Percentiles rank a stretch among this genome's conserved stretches.
Evolutionary conservation across 2,329 filamentous ascomycete species (phyloP).

Genomic region (Botrytis cinerea): DNA sequence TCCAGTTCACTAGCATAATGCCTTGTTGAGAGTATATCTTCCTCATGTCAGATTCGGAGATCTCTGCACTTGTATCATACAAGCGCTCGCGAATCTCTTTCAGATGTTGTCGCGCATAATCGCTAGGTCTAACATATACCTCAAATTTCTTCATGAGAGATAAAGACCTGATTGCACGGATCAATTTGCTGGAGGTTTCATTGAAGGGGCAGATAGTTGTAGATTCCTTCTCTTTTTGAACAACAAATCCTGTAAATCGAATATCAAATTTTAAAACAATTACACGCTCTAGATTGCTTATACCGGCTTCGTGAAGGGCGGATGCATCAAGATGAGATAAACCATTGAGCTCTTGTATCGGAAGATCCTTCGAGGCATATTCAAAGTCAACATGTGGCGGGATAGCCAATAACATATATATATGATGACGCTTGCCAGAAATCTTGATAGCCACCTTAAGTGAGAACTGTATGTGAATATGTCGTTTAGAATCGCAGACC

Average conservation of each 20-base stretch:
- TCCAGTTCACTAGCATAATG: slow-evolving; percentile 1
- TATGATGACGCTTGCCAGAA: background rate
- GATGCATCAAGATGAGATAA: background rate
- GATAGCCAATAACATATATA: slow-evolving; percentile 6
- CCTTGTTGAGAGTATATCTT: slow-evolving; percentile 7
- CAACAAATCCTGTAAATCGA: background rate
- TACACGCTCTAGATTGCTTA: slow-evolving; percentile 5
- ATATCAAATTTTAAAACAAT: slow-evolving; percentile 3
- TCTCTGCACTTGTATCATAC: background rate
- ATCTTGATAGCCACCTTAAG: background rate
- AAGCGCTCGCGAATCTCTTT: background rate
- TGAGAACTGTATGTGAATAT: background rate
- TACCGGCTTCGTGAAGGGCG: background rate
- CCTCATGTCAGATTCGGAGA: background rate
- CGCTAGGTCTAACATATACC: slow-evolving; percentile 12
- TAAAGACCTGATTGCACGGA: background rate
- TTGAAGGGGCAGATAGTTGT: background rate
- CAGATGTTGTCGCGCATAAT: background rate
- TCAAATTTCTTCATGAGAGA: background rate
- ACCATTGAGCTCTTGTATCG: background rate
- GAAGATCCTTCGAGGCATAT: background rate
- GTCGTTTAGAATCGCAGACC: background rate
- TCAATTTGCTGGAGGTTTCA: background rate
- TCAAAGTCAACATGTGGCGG: background rate
- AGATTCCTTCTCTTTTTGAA: background rate